phyloP scores from a whole-genome alignment of 495 filamentous ascomycete genomes.

The Penicillium daleae region DNA sequence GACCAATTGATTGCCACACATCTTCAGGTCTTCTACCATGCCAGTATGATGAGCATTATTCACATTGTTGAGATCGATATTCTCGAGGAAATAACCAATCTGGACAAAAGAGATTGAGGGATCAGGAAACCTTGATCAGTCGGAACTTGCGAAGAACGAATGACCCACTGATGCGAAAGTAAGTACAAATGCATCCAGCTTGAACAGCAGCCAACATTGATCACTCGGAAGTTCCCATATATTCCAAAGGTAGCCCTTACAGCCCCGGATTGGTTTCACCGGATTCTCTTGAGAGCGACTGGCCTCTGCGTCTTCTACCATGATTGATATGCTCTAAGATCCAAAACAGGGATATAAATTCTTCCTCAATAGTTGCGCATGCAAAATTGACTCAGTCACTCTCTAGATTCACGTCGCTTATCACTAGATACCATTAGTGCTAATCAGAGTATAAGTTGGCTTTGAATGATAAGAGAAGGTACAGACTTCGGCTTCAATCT shows the following conservation, averaged over 20 bases:
- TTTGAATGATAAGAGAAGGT: neutral
- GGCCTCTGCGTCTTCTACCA: neutral
- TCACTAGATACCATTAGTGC: neutral
- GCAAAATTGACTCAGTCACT: neutral
- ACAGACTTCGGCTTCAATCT: neutral
- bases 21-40: constrained; percentile 45
- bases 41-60: constrained; percentile 51
- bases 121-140: neutral
- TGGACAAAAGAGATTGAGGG: neutral
- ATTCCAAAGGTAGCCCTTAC: neutral
- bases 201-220: neutral
- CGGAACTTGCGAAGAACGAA: neutral
- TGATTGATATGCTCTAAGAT: neutral
- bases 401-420: neutral
- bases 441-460: neutral
- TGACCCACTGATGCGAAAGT: neutral
- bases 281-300: neutral
- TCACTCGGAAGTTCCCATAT: neutral
- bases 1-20: constrained; percentile 27
- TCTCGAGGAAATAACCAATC: neutral
- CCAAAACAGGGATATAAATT: neutral
- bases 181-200: neutral
- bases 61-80: constrained; percentile 37
- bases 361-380: neutral
- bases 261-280: neutral